Base-by-base conservation (phyloP, 2,329 filamentous ascomycete genomes). In the Chaetoscypha palmicola region DNA sequence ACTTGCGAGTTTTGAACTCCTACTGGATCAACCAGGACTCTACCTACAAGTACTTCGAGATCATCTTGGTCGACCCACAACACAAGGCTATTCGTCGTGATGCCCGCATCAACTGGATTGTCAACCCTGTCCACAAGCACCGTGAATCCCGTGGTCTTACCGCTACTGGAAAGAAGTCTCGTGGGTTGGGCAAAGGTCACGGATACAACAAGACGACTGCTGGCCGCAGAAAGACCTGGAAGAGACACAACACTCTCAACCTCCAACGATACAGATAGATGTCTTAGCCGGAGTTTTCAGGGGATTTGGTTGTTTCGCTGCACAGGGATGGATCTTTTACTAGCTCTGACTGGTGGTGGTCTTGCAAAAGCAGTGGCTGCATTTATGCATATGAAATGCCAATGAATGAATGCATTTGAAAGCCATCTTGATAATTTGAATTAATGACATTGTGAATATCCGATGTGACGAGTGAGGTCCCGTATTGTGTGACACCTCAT, bases 1-100 rank as follows among this genome's bases (percentile, higher is more conserved):
- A 98, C 78, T 76, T 98, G 72, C 89, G 92, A 68, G 92, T 98
- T 68, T 86, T 98, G 67, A 98, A 98, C 86, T 97, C 91, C 56
- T 98, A 98, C 90, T 98, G 94, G 94, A 88, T 98, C 80, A 98
- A 98, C 86, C 89, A 97, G 81, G 92, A 98, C 79, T 96, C 90
- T 52, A 98, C 92, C 74, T 98, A 97, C 87, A 98, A 98, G 82
- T 98, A 98, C 86, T 98, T 81, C 79, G 92, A 98, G 77, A 83
- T 97, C 73, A 97, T 98, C 78, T 87, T 96, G 67, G 91, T 98
- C 69, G 92, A 98, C 78, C 92, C 92, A 70, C 86, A 94, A 79
- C 92, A 98, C 87, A 97, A 97, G 83, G 92, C 92, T 68, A 98
- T 98, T 81, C 92, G 92, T 73, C 87, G 86, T 68, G 92, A 98